phyloP scores from a whole-genome alignment of 2,329 filamentous ascomycete genomes.

The Trichoderma lentiforme region DNA sequence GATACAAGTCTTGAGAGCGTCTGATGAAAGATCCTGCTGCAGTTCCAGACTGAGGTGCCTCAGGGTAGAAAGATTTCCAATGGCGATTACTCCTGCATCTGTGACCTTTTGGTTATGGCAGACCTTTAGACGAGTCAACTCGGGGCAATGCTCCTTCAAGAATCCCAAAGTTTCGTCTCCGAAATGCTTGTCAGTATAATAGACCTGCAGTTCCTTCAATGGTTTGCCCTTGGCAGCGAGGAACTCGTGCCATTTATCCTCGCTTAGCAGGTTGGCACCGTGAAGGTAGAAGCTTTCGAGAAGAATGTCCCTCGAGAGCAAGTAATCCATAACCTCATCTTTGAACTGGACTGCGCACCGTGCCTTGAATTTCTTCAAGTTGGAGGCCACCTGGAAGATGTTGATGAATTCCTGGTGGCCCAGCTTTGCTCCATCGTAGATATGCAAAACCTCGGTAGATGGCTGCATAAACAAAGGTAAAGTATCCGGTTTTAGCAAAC shows the following conservation, averaged over 20 bases:
- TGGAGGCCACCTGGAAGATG: slow-evolving; percentile 73
- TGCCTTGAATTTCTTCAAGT: slow-evolving; percentile 67
- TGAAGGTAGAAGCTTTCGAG: slow-evolving; percentile 76
- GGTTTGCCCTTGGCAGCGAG: slow-evolving; percentile 62
- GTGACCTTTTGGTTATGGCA: slow-evolving; percentile 74
- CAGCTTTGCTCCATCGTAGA: slow-evolving; percentile 63
- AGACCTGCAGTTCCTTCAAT: slow-evolving; percentile 70
- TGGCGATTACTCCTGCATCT: slow-evolving; percentile 59
- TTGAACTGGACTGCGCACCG: slow-evolving; percentile 91
- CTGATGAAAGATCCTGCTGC: slow-evolving; percentile 52
- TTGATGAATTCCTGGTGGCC: slow-evolving; percentile 72
- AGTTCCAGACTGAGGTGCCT: slow-evolving; percentile 74
- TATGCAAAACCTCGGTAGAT: slow-evolving; percentile 46
- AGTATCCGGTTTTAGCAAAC: slow-evolving; percentile 52
- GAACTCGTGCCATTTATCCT: slow-evolving; percentile 69
- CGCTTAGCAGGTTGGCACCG: slow-evolving; percentile 77
- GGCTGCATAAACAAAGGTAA: slow-evolving; percentile 57
- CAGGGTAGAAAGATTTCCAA: slow-evolving; percentile 61
- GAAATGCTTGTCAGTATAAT: slow-evolving; percentile 80
- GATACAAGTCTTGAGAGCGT: slow-evolving; percentile 60
- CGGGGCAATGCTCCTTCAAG: slow-evolving; percentile 63
- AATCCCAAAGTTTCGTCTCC: slow-evolving; percentile 64
- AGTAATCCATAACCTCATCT: slow-evolving; percentile 75
- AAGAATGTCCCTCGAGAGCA: slow-evolving; percentile 66
- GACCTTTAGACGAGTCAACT: slow-evolving; percentile 73